These are phyloP conservation scores for Globisporangium solare DNA, from an alignment of 352 stramenopile species.

Conservation along the genomic window DNA sequence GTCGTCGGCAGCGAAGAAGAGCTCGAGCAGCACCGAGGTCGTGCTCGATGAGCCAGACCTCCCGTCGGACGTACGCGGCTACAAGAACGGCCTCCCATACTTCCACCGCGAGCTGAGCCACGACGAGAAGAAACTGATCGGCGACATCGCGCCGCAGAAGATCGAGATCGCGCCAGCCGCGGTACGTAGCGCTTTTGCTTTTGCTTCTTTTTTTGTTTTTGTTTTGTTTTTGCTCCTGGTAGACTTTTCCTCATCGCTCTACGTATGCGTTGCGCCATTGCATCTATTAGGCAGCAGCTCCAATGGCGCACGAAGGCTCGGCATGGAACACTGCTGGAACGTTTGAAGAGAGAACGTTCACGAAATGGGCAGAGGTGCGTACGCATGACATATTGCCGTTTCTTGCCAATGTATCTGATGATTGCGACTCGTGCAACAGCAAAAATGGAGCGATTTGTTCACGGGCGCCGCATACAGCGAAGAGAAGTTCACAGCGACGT, in stretches of 20 bases:
- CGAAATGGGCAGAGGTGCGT: slow-evolving; percentile 69
- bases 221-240: background rate
- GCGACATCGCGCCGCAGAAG: slow-evolving; percentile 92
- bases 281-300: slow-evolving; percentile 8
- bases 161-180: slow-evolving; percentile 40
- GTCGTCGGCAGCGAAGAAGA: slow-evolving; percentile 15
- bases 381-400: background rate
- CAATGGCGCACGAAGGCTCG: slow-evolving; percentile 63
- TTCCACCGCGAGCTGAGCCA: slow-evolving; percentile 97
- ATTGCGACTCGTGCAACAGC: slow-evolving; percentile 12
- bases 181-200: too few species aligned
- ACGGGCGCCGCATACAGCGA: slow-evolving; percentile 34
- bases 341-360: slow-evolving; percentile 88
- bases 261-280: background rate
- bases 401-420: background rate
- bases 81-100: slow-evolving; percentile 89
- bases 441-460: slow-evolving; percentile 62
- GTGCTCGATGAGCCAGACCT: slow-evolving; percentile 68
- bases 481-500: slow-evolving; percentile 31
- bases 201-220: too few species aligned
- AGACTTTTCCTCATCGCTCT: background rate
- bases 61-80: slow-evolving; percentile 53
- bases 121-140: slow-evolving; percentile 94
- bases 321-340: slow-evolving; percentile 92
- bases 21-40: slow-evolving; percentile 34